phyloP scores from a whole-genome alignment of 2,329 filamentous ascomycete species.

The Hymenoscyphus scutula region DNA sequence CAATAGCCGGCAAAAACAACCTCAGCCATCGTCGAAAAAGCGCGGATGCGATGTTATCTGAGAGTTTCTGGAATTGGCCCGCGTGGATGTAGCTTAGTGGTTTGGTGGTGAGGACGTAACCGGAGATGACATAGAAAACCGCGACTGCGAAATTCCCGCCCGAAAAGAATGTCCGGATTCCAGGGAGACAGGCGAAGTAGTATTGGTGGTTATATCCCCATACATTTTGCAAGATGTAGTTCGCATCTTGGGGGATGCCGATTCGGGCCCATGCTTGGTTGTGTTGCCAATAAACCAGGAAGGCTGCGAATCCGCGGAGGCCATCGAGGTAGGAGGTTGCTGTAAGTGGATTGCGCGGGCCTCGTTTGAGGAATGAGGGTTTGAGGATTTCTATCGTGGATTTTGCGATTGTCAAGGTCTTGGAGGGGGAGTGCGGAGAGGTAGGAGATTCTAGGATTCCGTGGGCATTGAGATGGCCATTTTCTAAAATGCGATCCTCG shows the following conservation, averaged over 20 bases:
- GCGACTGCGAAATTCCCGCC: constrained; percentile 58
- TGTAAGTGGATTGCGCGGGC: constrained; percentile 3
- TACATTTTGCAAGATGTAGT: constrained; percentile 13
- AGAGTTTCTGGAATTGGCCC: constrained; percentile 31
- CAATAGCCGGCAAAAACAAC: constrained; percentile 45
- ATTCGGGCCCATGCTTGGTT: constrained; percentile 19
- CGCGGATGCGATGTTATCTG: constrained; percentile 44
- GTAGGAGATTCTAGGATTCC: neutral
- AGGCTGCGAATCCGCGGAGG: constrained; percentile 44
- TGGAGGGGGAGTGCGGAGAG: neutral
- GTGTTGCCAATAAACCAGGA: constrained; percentile 43
- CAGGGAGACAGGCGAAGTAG: constrained; percentile 49
- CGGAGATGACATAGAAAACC: constrained; percentile 51
- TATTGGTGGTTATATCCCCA: constrained; percentile 17
- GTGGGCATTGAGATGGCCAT: too few species aligned
- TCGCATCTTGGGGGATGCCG: neutral
- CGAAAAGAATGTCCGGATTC: constrained; percentile 55
- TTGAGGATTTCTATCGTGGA: neutral
- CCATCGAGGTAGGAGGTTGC: constrained; percentile 46
- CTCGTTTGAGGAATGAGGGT: neutral
- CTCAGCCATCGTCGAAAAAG: constrained; percentile 47
- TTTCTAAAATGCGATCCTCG: neutral
- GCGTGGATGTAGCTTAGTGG: constrained; percentile 42
- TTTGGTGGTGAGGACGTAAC: constrained; percentile 46
- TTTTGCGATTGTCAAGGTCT: neutral